Evolutionary conservation across 1,284 basidiomycete genomes (phyloP).

Genomic region (Laetiporus sulphureus): DNA sequence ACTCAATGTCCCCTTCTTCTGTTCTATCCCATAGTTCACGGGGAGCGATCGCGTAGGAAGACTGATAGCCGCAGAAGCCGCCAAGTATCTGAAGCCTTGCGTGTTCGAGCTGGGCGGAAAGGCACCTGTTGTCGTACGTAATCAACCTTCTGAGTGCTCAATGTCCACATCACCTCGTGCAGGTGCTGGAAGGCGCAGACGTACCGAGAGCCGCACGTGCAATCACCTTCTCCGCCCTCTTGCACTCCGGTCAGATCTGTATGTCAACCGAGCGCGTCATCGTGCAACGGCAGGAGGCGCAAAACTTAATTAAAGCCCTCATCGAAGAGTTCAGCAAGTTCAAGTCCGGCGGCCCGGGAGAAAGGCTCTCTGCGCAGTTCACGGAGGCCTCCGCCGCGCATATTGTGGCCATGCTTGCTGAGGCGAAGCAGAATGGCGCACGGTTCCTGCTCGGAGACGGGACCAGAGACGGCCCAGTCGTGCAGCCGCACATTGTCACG

Average conservation of each 20-base stretch:
- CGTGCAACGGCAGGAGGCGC: slow-evolving; percentile 36
- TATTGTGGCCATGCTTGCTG: slow-evolving; percentile 41
- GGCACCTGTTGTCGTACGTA: slow-evolving; percentile 56
- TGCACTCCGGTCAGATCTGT: slow-evolving; percentile 64
- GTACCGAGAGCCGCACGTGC: slow-evolving; percentile 47
- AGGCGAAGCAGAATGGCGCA: slow-evolving; percentile 47
- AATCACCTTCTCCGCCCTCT: slow-evolving; percentile 52
- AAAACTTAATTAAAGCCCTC: slow-evolving; percentile 14
- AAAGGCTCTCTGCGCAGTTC: slow-evolving; percentile 34
- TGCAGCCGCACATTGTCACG: slow-evolving; percentile 49
- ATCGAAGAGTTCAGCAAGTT: slow-evolving; percentile 32
- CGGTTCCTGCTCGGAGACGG: slow-evolving; percentile 43
- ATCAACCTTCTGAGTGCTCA: background rate
- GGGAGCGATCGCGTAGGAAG: slow-evolving; percentile 16
- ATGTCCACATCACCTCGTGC: background rate
- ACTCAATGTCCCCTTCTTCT: background rate
- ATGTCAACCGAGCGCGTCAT: slow-evolving; percentile 62
- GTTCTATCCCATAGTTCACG: slow-evolving; percentile 15
- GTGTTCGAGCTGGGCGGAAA: slow-evolving; percentile 33
- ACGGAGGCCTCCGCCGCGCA: slow-evolving; percentile 42
- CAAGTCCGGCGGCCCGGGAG: slow-evolving; percentile 29
- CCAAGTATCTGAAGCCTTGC: slow-evolving; percentile 17
- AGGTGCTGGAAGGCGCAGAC: slow-evolving; percentile 60
- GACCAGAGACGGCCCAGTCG: slow-evolving; percentile 33
- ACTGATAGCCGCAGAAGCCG: slow-evolving; percentile 14